Conservation (phyloP, 2,329 filamentous ascomycete genomes). For the Colletotrichum liriopes region DNA sequence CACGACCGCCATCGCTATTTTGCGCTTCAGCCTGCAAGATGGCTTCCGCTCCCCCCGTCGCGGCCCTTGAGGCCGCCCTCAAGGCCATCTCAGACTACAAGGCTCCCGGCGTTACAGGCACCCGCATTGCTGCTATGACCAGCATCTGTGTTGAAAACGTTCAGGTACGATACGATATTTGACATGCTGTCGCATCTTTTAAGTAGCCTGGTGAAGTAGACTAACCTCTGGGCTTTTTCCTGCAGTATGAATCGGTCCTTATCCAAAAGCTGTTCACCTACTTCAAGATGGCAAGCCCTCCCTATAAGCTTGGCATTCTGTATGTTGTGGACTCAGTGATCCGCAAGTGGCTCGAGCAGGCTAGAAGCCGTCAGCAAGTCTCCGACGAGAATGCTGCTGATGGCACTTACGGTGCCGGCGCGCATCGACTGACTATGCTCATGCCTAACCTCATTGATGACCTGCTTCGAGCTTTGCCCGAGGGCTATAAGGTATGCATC, state of each 20-base stretch:
- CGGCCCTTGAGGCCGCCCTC: conserved; percentile 90
- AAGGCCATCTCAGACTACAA: conserved; percentile 94
- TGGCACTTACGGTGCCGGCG: conserved; percentile 94
- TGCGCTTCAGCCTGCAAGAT: conserved; percentile 60
- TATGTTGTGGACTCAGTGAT: conserved; percentile 99
- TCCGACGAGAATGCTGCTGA: conserved; percentile 86
- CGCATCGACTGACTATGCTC: conserved; percentile 96
- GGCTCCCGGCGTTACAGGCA: conserved; percentile 93
- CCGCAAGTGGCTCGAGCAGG: conserved; percentile 97
- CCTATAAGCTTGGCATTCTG: conserved; percentile 98
- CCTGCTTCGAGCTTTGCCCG: conserved; percentile 88
- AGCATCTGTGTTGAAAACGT: conserved; percentile 90
- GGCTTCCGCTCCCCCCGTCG: conserved; percentile 80
- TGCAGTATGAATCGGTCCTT: conserved; percentile 92
- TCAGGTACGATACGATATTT: conserved; percentile 79
- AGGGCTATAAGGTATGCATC: conserved; percentile 95
- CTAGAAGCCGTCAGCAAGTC: conserved; percentile 87
- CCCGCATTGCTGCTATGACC: conserved; percentile 91
- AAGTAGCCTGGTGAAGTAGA: conserved; percentile 36
- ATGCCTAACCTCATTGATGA: conserved; percentile 96
- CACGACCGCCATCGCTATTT: conserved; percentile 25
- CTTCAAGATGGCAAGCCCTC: conserved; percentile 94
- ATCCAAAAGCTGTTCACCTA: conserved; percentile 98
- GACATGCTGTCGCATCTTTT: conserved; percentile 17
- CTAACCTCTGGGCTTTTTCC: conserved; percentile 47